These are phyloP conservation scores for Nepenthes alata DNA, from an alignment of 179 eudicot genomes.

Conservation along the genomic window DNA sequence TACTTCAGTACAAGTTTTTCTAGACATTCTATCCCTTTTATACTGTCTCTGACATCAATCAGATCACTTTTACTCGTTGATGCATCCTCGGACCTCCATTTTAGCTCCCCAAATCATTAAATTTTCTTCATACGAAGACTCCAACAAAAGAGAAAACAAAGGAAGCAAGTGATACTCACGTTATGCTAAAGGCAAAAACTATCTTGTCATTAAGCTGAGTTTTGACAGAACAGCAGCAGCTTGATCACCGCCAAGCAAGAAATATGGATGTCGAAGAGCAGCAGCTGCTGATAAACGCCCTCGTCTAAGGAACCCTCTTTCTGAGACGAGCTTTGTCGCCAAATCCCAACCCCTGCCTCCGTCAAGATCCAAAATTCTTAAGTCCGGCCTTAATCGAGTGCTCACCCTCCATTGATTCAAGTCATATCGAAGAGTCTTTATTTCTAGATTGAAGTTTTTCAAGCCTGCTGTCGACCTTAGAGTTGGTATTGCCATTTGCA, in stretches of 20 bases:
- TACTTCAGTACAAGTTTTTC: too few relatives aligned
- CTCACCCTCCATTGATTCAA: slow-evolving; percentile 69
- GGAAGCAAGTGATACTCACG: background rate
- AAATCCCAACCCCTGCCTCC: slow-evolving; percentile 96
- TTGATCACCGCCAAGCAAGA: slow-evolving; percentile 90
- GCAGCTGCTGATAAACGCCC: slow-evolving; percentile 91
- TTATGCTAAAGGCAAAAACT: slow-evolving; percentile 2
- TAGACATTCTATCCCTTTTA: too few relatives aligned
- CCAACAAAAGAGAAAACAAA: background rate
- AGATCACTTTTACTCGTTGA: too few relatives aligned
- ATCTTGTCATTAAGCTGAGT: slow-evolving; percentile 47
- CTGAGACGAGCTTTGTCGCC: slow-evolving; percentile 76
- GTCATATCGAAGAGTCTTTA: slow-evolving; percentile 60
- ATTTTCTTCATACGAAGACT: background rate
- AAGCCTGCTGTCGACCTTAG: slow-evolving; percentile 72
- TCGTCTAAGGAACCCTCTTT: slow-evolving; percentile 58
- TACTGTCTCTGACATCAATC: too few relatives aligned
- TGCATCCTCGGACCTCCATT: slow-evolving; percentile 10
- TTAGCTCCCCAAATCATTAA: background rate
- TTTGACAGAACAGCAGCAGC: slow-evolving; percentile 90
- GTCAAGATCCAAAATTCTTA: slow-evolving; percentile 76
- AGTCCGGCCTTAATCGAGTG: slow-evolving; percentile 67
- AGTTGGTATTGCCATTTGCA: slow-evolving; percentile 84
- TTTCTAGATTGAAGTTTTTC: slow-evolving; percentile 70
- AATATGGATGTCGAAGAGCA: slow-evolving; percentile 94